phyloP scores from a whole-genome alignment of 164 flowering plant genomes.

The Berberis thunbergii region DNA sequence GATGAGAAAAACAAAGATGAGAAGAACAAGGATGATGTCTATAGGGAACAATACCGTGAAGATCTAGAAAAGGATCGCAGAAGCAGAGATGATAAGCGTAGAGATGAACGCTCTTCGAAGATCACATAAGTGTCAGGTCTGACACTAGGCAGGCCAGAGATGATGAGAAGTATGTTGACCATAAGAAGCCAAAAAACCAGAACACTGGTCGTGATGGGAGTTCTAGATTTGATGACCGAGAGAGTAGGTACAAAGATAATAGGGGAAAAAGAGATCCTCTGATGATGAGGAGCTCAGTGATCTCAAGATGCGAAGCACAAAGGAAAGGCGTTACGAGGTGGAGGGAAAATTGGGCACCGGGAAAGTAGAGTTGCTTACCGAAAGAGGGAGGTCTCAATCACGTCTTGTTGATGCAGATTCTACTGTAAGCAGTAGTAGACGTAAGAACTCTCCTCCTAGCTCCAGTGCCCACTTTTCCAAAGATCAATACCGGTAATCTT shows the following conservation, averaged over 20 bases:
- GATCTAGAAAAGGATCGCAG: slow-evolving; percentile 28
- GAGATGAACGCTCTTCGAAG: slow-evolving; percentile 34
- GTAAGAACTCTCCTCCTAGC: slow-evolving; percentile 19
- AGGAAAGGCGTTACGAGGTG: slow-evolving; percentile 29
- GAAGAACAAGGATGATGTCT: slow-evolving; percentile 19
- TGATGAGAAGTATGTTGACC: slow-evolving; percentile 33
- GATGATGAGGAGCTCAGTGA: slow-evolving; percentile 36
- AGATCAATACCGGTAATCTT: slow-evolving; percentile 17
- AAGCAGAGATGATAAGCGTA: slow-evolving; percentile 34
- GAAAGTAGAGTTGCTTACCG: slow-evolving; percentile 26
- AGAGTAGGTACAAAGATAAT: slow-evolving; percentile 32
- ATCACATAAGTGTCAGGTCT: slow-evolving; percentile 29
- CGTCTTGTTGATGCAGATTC: slow-evolving; percentile 28
- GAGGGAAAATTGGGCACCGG: slow-evolving; percentile 29
- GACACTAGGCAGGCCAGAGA: slow-evolving; percentile 38
- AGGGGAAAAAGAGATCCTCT: slow-evolving; percentile 35
- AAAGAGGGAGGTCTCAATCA: slow-evolving; percentile 41
- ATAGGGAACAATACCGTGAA: slow-evolving; percentile 21
- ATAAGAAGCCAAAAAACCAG: slow-evolving; percentile 34
- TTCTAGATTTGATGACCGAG: slow-evolving; percentile 34
- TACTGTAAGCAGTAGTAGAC: slow-evolving; percentile 12
- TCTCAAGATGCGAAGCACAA: slow-evolving; percentile 23
- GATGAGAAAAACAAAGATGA: slow-evolving; percentile 19
- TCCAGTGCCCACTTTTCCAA: slow-evolving; percentile 12
- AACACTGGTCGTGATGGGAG: slow-evolving; percentile 31